Conservation (phyloP, 78 protist species). For the Pirum gemmata region DNA sequence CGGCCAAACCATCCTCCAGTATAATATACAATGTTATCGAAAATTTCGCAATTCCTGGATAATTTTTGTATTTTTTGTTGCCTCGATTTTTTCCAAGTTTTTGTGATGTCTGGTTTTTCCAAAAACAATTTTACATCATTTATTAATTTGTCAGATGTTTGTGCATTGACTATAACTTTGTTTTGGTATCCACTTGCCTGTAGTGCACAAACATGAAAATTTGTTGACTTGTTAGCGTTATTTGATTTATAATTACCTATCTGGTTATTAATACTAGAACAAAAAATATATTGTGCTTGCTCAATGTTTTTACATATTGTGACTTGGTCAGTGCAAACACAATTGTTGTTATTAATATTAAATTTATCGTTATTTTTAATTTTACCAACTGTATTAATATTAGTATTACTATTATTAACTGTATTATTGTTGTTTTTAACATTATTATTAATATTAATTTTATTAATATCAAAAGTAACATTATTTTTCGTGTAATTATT, state of each 20-base stretch:
- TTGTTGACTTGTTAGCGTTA: background rate
- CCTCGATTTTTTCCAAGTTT: too few species aligned
- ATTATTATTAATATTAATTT: too few species aligned
- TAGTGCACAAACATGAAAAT: background rate
- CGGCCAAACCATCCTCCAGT: background rate
- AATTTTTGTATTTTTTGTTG: too few species aligned
- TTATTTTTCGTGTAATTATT: background rate
- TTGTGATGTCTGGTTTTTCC: background rate
- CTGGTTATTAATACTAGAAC: too few species aligned
- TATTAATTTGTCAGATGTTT: background rate
- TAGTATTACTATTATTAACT: too few species aligned
- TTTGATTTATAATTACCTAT: background rate
- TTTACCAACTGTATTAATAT: too few species aligned
- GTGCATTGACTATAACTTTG: background rate
- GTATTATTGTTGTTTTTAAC: too few species aligned
- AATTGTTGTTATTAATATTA: too few species aligned
- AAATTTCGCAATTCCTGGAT: background rate
- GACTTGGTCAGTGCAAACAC: too few species aligned
- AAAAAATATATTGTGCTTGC: too few species aligned
- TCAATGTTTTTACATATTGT: too few species aligned
- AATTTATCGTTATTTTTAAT: too few species aligned
- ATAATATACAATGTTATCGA: background rate
- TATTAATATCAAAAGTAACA: background rate
- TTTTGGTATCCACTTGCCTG: background rate
- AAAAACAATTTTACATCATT: background rate